Percentiles rank a stretch among this genome's conserved stretches.
Conservation (phyloP, 257 asterid genomes). For the Solanum pinnatisectum region DNA sequence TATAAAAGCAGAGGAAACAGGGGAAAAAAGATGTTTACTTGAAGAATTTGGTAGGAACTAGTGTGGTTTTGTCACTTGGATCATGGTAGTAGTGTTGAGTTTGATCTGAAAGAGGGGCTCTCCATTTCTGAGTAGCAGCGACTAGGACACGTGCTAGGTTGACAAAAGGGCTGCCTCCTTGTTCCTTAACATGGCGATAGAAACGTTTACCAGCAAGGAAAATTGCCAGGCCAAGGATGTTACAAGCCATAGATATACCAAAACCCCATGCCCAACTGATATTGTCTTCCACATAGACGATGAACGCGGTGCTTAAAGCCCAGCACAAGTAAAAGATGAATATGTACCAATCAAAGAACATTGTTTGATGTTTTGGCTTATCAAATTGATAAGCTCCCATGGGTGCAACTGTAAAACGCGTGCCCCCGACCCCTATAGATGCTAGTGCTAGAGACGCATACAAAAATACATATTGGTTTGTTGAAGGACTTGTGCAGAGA, state of each 20-base stretch:
- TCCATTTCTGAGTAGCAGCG: constrained; percentile 39
- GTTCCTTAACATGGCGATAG: constrained; percentile 25
- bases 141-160: constrained; percentile 35
- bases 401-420: constrained; percentile 23
- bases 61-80: constrained; percentile 1
- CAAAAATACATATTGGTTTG: constrained; percentile 11
- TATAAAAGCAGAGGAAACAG: background rate
- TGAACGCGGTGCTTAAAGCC: constrained; percentile 8
- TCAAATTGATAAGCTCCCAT: constrained; percentile 26
- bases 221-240: constrained; percentile 10
- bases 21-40: constrained; percentile 10
- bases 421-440: constrained; percentile 20
- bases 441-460: constrained; percentile 10
- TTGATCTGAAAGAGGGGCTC: constrained; percentile 12
- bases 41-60: constrained; percentile 9
- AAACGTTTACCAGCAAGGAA: constrained; percentile 15
- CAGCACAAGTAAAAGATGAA: constrained; percentile 8
- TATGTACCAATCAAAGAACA: constrained; percentile 24
- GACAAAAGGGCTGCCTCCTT: constrained; percentile 47
- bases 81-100: constrained; percentile 38
- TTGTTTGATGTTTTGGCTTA: constrained; percentile 17
- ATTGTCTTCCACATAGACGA: constrained; percentile 23
- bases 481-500: constrained; percentile 9
- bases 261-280: constrained; percentile 26
- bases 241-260: constrained; percentile 14